Conservation (phyloP, 495 filamentous ascomycete genomes). For the Pyrenula massariospora region DNA sequence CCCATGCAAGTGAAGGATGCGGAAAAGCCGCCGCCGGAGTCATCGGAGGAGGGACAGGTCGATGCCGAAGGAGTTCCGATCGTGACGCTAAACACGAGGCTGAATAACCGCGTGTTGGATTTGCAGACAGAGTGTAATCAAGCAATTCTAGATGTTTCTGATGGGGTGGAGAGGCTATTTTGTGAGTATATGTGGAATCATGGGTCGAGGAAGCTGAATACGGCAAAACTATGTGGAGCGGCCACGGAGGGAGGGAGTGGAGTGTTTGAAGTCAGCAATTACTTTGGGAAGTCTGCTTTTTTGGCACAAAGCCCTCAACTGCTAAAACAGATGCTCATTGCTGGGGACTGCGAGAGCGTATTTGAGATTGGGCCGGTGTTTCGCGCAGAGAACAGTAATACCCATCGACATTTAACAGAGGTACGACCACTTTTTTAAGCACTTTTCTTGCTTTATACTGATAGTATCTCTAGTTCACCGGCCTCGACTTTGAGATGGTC, state of each 20-base stretch:
- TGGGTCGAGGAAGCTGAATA: slow-evolving; percentile 79
- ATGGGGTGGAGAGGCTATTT: slow-evolving; percentile 72
- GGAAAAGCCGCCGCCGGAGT: slow-evolving; percentile 34
- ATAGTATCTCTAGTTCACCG: slow-evolving; percentile 51
- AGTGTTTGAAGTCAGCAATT: slow-evolving; percentile 74
- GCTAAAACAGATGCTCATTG: slow-evolving; percentile 94
- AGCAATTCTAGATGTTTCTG: slow-evolving; percentile 73
- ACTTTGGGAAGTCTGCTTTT: slow-evolving; percentile 78
- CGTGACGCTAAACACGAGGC: slow-evolving; percentile 63
- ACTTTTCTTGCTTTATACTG: neutral
- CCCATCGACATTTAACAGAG: slow-evolving; percentile 91
- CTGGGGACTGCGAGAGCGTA: slow-evolving; percentile 79
- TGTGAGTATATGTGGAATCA: slow-evolving; percentile 61
- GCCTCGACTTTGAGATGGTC: slow-evolving; percentile 96
- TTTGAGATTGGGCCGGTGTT: slow-evolving; percentile 88
- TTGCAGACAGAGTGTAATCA: slow-evolving; percentile 80
- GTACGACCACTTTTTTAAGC: slow-evolving; percentile 17
- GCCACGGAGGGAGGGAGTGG: slow-evolving; percentile 90
- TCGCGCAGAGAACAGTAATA: slow-evolving; percentile 94
- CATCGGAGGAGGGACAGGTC: slow-evolving; percentile 29
- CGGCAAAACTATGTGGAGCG: slow-evolving; percentile 78
- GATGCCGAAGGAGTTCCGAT: slow-evolving; percentile 43
- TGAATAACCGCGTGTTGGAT: slow-evolving; percentile 85
- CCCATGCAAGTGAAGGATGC: slow-evolving; percentile 61
- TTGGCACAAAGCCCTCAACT: slow-evolving; percentile 91